A percentile compares a stretch with the other conserved stretches of the same genome.
phyloP scores from a whole-genome alignment of 805 yeast genomes.

The Lipomyces oligophaga region DNA sequence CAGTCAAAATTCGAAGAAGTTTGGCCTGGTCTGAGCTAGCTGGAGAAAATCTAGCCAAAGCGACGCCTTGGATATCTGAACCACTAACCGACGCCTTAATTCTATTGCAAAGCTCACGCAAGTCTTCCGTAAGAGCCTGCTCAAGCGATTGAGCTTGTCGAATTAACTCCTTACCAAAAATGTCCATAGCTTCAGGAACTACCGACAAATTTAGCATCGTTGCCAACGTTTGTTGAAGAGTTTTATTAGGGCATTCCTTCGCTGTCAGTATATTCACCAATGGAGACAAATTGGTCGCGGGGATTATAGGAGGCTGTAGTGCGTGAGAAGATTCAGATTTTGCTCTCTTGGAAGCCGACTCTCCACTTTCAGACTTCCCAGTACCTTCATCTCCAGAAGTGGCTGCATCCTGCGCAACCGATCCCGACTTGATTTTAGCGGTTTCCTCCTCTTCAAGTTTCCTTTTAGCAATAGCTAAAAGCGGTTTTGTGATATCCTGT shows the following conservation, averaged over 20 bases:
- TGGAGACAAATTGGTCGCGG: conserved; percentile 56
- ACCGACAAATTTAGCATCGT: conserved; percentile 72
- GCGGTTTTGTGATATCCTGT: conserved; percentile 72
- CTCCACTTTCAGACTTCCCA: neutral
- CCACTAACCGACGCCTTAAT: conserved; percentile 41
- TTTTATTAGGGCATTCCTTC: conserved; percentile 78
- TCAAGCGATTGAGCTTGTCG: conserved; percentile 61
- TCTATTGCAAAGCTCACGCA: conserved; percentile 48
- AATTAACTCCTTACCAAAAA: conserved; percentile 66
- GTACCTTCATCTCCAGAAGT: neutral
- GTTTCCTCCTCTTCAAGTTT: conserved; percentile 1
- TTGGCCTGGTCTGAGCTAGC: conserved; percentile 86
- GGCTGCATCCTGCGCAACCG: neutral
- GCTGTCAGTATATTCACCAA: conserved; percentile 67
- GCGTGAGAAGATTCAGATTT: conserved; percentile 8
- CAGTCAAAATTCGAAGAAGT: conserved; percentile 77
- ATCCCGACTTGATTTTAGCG: neutral
- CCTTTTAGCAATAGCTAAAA: conserved; percentile 50
- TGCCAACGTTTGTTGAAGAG: conserved; percentile 77
- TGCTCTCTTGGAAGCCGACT: conserved; percentile 1
- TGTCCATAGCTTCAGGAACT: conserved; percentile 55
- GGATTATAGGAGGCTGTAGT: conserved; percentile 57
- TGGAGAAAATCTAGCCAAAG: conserved; percentile 66
- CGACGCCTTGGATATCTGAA: conserved; percentile 50
- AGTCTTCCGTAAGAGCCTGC: conserved; percentile 50